Percentiles rank a stretch among this genome's conserved stretches.
These are phyloP conservation scores for Corynascus novoguineensis DNA, from an alignment of 495 filamentous ascomycete species.

Conservation along the genomic window DNA sequence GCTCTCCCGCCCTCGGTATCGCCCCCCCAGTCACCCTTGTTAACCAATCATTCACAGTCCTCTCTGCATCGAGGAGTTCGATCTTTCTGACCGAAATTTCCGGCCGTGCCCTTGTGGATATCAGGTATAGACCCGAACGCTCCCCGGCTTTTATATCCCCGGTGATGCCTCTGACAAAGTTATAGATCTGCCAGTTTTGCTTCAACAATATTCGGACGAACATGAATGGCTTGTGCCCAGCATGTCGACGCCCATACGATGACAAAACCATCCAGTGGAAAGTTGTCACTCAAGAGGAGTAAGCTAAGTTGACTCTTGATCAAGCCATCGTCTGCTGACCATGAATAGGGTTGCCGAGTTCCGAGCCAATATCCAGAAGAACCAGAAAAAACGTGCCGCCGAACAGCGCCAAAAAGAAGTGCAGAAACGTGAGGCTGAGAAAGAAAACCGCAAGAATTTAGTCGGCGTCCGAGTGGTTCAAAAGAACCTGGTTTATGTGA, in stretches of 20 bases:
- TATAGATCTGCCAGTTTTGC: constrained; percentile 97
- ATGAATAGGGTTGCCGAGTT: constrained; percentile 51
- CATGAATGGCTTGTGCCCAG: constrained; percentile 91
- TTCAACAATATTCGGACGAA: constrained; percentile 97
- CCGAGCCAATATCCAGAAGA: constrained; percentile 81
- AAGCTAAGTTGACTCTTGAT: constrained; percentile 19
- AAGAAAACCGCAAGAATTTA: constrained; percentile 87
- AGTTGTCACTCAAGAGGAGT: constrained; percentile 90
- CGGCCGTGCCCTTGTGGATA: constrained; percentile 97
- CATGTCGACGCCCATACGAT: constrained; percentile 90
- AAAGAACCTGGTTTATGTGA: constrained; percentile 98
- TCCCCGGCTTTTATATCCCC: background rate
- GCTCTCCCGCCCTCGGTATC: background rate
- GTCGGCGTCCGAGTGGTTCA: constrained; percentile 93
- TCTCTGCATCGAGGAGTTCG: constrained; percentile 98
- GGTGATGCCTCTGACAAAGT: constrained; percentile 21
- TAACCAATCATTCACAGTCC: constrained; percentile 51
- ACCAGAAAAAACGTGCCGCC: constrained; percentile 77
- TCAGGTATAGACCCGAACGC: constrained; percentile 57
- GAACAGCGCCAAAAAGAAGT: constrained; percentile 90
- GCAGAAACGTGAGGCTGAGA: constrained; percentile 93
- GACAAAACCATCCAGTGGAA: constrained; percentile 97
- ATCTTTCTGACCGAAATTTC: constrained; percentile 95
- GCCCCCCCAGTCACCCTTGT: constrained; percentile 13
- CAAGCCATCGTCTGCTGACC: constrained; percentile 26